Evolutionary conservation across 2,329 filamentous ascomycete genomes (phyloP).

Genomic region (Hypocreales sp.): DNA sequence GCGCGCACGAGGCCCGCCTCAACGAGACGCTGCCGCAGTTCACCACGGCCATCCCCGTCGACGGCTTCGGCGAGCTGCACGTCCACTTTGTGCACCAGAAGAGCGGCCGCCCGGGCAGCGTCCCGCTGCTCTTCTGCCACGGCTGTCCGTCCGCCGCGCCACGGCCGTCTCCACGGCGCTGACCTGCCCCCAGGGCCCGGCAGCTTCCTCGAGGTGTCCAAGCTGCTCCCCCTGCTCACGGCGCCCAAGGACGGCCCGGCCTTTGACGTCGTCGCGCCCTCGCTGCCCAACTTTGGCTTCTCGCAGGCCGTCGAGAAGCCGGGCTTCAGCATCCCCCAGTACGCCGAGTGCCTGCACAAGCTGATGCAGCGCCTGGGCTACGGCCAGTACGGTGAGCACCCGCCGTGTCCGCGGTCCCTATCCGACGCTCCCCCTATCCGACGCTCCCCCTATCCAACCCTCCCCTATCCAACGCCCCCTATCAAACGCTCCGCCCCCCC

Average conservation of each 20-base stretch:
- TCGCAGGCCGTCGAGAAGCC: constrained; percentile 13
- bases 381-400: constrained; percentile 13
- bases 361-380: constrained; percentile 55
- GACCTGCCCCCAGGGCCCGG: constrained; percentile 50
- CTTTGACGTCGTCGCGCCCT: constrained; percentile 43
- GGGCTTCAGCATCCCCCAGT: constrained; percentile 17
- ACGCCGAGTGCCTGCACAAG: constrained; percentile 43
- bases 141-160: constrained; percentile 9
- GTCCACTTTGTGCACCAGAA: constrained; percentile 50
- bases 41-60: constrained; percentile 31
- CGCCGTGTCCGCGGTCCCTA: background rate
- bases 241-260: constrained; percentile 17
- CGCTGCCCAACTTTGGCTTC: constrained; percentile 36
- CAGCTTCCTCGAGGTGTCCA: constrained; percentile 50
- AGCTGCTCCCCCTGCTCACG: constrained; percentile 37
- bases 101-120: constrained; percentile 31
- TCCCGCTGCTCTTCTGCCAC: constrained; percentile 43
- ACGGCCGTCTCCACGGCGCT: too few species aligned
- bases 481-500: too few species aligned
- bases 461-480: too few species aligned
- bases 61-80: constrained; percentile 41
- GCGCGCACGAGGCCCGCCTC: constrained; percentile 37
- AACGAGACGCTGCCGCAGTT: constrained; percentile 44
- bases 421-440: too few species aligned
- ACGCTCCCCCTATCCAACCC: background rate